Base-by-base conservation (phyloP, 106 monocot species). In the Narthecium ossifragum region DNA sequence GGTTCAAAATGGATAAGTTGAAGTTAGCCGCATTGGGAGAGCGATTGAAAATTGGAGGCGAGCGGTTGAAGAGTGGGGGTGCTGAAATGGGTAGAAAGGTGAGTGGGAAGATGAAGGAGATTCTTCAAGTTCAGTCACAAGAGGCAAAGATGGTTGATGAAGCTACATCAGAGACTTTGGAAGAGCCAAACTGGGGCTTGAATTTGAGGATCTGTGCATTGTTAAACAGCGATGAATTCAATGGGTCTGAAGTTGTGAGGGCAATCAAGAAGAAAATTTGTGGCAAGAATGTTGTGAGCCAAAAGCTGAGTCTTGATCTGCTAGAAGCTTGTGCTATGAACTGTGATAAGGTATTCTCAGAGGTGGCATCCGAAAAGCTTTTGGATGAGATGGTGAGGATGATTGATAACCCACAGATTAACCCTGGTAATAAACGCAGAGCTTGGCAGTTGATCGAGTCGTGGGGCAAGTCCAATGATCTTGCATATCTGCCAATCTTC, bases 71-170 rank as follows among this genome's bases (percentile, higher is more conserved):
- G 46, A 69, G 37, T 28, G 78, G 78, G 0, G 70, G 89, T 30
- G 78, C 81, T 29, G 85, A 85, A 57, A 60, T 85, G 65, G 69
- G 85, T 28, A 64, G 70, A 67, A 78, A 75, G 33, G 61, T 85
- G 48, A 76, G 78, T 57, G 78, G 60, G 3, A 90, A 90, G 63
- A 85, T 90, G 89, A 90, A 90, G 46, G 89, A 85, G 64, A 85
- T 90, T 53, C 70, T 90, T 26, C 77, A 85, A 60, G 78, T 65
- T 24, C 81, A 67, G 22, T 72, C 81, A 9, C 81, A 62, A 56
- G 89, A 85, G 62, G 75, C 73, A 15, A 90, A 90, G 57, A 75
- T 85, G 74, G 85, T 90, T 17, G 81, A 90, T 25, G 89, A 90
- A 68, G 89, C 89, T 36, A 90, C 89, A 15, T 58, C 66, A 15